Evolutionary conservation across 2,329 filamentous ascomycete species (phyloP).

Genomic region (Xylariomycetidae sp.): DNA sequence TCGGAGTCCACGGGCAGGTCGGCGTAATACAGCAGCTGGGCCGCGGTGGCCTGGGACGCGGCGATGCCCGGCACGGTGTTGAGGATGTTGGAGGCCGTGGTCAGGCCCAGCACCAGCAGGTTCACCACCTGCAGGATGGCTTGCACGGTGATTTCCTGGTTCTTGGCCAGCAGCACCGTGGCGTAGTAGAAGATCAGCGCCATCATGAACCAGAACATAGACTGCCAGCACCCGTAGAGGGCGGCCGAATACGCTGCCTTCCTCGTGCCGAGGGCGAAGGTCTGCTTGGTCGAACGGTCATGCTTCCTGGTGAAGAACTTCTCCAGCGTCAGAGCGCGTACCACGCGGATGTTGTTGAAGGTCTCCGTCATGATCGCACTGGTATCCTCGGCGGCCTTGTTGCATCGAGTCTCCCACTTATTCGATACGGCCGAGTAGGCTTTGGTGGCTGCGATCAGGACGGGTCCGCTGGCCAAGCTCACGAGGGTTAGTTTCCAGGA

Average conservation of each 20-base stretch:
- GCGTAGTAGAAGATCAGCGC: constrained; percentile 84
- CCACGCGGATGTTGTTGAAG: constrained; percentile 71
- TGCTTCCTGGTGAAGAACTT: constrained; percentile 63
- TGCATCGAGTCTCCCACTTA: constrained; percentile 66
- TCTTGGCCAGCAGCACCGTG: constrained; percentile 52
- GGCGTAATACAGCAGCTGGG: constrained; percentile 64
- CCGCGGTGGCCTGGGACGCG: constrained; percentile 65
- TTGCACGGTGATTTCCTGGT: constrained; percentile 40
- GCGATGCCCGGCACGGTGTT: constrained; percentile 76
- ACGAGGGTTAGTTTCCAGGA: constrained; percentile 81
- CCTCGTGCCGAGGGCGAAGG: constrained; percentile 56
- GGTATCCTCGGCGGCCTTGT: constrained; percentile 53
- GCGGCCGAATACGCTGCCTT: constrained; percentile 62
- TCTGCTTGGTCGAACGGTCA: constrained; percentile 38
- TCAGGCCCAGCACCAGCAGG: constrained; percentile 76
- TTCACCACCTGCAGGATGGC: constrained; percentile 70
- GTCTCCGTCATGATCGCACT: constrained; percentile 66
- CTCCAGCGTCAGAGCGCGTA: constrained; percentile 71
- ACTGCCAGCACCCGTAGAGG: constrained; percentile 74
- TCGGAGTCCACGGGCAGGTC: constrained; percentile 47
- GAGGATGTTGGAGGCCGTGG: constrained; percentile 63
- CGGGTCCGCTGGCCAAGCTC: constrained; percentile 60
- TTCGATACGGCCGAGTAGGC: constrained; percentile 59
- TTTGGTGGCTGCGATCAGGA: constrained; percentile 61
- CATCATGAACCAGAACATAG: constrained; percentile 62